These are phyloP conservation scores for Sonneratia alba DNA, from an alignment of 345 rosid genomes.

Conservation along the genomic window DNA sequence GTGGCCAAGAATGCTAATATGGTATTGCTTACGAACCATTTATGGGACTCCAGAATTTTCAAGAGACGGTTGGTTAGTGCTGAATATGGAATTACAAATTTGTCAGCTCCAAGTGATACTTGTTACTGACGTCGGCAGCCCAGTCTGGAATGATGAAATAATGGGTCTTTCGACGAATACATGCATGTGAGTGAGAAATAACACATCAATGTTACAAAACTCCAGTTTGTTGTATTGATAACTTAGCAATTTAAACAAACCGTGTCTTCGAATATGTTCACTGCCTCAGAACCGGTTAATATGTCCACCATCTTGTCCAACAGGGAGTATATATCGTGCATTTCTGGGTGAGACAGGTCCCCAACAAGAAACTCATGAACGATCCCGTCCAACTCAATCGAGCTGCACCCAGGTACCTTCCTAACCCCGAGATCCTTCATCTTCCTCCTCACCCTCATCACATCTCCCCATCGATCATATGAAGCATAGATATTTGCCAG, in stretches of 20 bases:
- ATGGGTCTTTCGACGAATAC: too few species aligned
- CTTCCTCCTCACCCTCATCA: conserved; percentile 44
- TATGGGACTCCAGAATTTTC: too few species aligned
- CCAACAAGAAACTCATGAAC: conserved; percentile 43
- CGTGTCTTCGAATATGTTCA: not conserved
- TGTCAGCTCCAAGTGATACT: too few species aligned
- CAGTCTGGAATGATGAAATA: too few species aligned
- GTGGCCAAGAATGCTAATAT: too few species aligned
- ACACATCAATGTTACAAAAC: not conserved
- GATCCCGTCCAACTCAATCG: conserved; percentile 41
- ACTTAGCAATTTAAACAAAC: not conserved
- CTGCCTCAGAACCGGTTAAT: conserved; percentile 14
- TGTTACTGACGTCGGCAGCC: too few species aligned
- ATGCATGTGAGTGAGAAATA: too few species aligned
- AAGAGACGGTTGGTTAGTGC: too few species aligned
- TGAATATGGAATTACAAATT: too few species aligned
- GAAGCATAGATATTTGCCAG: conserved; percentile 62
- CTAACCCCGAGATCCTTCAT: conserved; percentile 66
- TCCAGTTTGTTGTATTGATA: not conserved
- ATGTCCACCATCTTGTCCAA: conserved; percentile 19
- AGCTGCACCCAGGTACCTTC: conserved; percentile 77
- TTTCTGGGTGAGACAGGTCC: conserved; percentile 30
- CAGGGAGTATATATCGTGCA: conserved; percentile 28
- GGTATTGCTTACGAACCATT: too few species aligned
- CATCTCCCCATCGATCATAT: conserved; percentile 71